Base-by-base conservation (phyloP, 805 yeast genomes). In the Lipomyces spencermartinsiae region DNA sequence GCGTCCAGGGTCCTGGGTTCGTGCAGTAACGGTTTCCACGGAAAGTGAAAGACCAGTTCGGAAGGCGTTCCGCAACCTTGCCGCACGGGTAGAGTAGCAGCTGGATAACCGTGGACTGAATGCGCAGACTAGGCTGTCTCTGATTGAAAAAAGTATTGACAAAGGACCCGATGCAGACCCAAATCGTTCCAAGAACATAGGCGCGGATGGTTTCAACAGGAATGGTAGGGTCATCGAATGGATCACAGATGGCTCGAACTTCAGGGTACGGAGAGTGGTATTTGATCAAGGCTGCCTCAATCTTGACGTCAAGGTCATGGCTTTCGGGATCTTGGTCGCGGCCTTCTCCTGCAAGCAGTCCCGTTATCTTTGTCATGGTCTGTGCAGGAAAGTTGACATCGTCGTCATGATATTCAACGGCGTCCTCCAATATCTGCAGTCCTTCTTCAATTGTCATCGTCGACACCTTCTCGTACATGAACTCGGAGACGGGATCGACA, bases 31-130 rank as follows among this genome's bases (percentile, higher is more conserved):
- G 76, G 19, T 71, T 76, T 59, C 85, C 81, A 33, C 64, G 37
- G 46, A 66, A 53, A 73, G 22, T 37, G 19, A 69, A 49, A 16
- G 5, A n/a, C 69, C 68, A 63, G 33, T 62, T 29, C 2, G 69
- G 69, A 37, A 64, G 58, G 16, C 35, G 22, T 59, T 62, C 64
- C 7, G 25, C 8, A 19, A 81, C 66, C 62, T 79, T 76, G 64
- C 92, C 92, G 37, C 84, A 70, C 8, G 91, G 90, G 76, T 83
- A 86, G 3, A 89, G 83, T 61, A 87, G 66, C 0, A 93, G 92
- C 82, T 85, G 89, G 0, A 90, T 86, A 66, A 87, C 81, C 65
- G 89, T 82, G 54, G 89, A 85, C 37, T 86, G 83, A 59, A 89
- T 88, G 66, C 80, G 74, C 68, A 87, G 80, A 0, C 84, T 75